Conservation (phyloP, 768 basidiomycete species). For the Lactarius quietus region DNA sequence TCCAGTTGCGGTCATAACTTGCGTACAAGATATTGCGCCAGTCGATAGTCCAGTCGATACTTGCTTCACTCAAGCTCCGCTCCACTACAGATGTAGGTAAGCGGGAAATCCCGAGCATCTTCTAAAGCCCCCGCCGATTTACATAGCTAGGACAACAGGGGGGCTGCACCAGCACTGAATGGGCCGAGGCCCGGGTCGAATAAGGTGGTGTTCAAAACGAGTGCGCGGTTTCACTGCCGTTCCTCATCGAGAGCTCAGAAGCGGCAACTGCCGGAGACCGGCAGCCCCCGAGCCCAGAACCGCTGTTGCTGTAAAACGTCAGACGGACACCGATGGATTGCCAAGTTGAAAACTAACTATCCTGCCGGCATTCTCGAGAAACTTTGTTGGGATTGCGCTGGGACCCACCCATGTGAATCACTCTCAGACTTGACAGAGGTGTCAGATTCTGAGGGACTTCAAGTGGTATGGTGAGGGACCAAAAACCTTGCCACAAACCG, state of each 20-base stretch:
- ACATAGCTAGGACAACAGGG: neutral
- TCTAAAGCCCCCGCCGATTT: neutral
- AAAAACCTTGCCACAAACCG: too few species aligned
- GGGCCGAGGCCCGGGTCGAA: neutral
- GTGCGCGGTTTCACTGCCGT: too few species aligned
- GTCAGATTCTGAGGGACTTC: neutral
- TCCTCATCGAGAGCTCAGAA: too few species aligned
- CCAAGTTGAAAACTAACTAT: neutral
- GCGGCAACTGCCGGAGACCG: neutral
- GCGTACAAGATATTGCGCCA: too few species aligned
- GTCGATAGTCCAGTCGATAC: too few species aligned
- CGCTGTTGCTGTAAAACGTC: too few species aligned
- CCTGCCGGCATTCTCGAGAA: neutral
- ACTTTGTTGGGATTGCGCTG: neutral
- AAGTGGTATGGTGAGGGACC: too few species aligned
- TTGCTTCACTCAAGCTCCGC: too few species aligned
- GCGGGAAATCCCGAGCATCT: neutral
- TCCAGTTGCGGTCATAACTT: too few species aligned
- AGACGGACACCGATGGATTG: too few species aligned
- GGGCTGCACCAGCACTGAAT: neutral
- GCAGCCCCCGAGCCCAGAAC: neutral
- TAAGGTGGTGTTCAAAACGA: neutral
- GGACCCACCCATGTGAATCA: neutral
- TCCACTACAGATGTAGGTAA: neutral
- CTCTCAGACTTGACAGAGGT: neutral